Evolutionary conservation across 306 rosid genomes (phyloP), one percentile per base, ranked within the genome.

Genomic region (Biancaea sappan): DNA sequence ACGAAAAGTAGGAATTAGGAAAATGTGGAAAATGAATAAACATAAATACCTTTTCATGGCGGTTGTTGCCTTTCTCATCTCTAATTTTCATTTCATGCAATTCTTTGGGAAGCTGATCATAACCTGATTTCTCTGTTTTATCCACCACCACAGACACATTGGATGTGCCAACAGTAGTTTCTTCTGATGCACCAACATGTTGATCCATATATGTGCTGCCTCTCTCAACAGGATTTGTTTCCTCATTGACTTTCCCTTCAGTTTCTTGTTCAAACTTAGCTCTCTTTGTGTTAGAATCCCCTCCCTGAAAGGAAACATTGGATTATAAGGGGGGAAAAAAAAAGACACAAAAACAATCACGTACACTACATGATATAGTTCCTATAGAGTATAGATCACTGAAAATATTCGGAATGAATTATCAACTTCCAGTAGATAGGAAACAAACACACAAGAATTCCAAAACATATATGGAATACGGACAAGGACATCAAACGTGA

Each of bases 21-120:
- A 60, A 44, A 11, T 5, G 31, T 14, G 75, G 21, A 3, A 46
- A 43, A 57, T n/a, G 26, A 70, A 70, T 12, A 44, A 16, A 26
- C 60, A 31, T 29, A 67, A 65, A 56, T 72, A 92, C 98, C 94
- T 90, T 92, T 21, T 85, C 96, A 38, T 82, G 87, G 51, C 78
- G 81, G 69, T 65, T 73, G 63, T 75, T 85, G 60, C 68, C 62
- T 63, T 82, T 92, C 74, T 90, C 94, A 37, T 92, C 94, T 81
- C 77, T 83, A 51, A 92, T 92, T 87, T 76, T 88, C 96, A 90
- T 88, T 53, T 86, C 88, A 61, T 77, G 80, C 82, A 88, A 69
- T 80, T 88, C 96, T 53, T 80, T 88, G 6, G 94, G 96, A 62
- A 88, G 96, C 50, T 88, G 88, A 67, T 90, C 88, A 51, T 34